Percentiles rank a stretch among this genome's conserved stretches.
Evolutionary conservation across 1,284 basidiomycete genomes (phyloP).

Genomic region (Calocybe gambosa): DNA sequence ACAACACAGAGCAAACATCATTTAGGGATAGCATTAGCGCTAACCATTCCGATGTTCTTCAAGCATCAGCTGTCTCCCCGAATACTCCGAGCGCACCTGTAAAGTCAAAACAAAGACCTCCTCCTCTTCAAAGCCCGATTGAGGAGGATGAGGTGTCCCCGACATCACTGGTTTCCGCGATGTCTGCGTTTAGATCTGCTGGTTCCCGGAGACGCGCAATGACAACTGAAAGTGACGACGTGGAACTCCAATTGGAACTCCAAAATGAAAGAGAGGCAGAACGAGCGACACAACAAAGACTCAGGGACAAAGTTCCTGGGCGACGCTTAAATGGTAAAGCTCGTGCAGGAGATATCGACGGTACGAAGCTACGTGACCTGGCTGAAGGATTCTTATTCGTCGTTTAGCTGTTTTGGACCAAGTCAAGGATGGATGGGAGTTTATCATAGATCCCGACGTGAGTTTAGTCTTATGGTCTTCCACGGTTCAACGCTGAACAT

Average conservation of each 20-base stretch:
- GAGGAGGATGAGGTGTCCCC: conserved; percentile 39
- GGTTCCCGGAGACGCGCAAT: conserved; percentile 51
- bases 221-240: conserved; percentile 44
- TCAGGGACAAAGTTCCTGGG: conserved; percentile 60
- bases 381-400: conserved; percentile 5
- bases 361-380: conserved; percentile 33
- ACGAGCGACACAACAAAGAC: conserved; percentile 53
- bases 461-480: conserved; percentile 21
- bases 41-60: conserved; percentile 24
- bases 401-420: conserved; percentile 71
- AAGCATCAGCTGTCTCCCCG: conserved; percentile 19
- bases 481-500: conserved; percentile 9
- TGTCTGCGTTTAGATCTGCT: conserved; percentile 64
- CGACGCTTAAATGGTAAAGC: conserved; percentile 46
- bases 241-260: conserved; percentile 46
- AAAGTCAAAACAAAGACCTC: conserved; percentile 26
- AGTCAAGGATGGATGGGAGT: conserved; percentile 87
- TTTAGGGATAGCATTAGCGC: conserved; percentile 37
- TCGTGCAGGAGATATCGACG: conserved; percentile 69
- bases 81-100: conserved; percentile 18
- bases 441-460: conserved; percentile 81
- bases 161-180: conserved; percentile 42
- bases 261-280: conserved; percentile 55
- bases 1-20: conserved; percentile 34
- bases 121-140: conserved; percentile 28